Evolutionary conservation across 768 basidiomycete species (phyloP), one percentile per base, ranked within the genome.

Genomic region (Clavaria fumosa): DNA sequence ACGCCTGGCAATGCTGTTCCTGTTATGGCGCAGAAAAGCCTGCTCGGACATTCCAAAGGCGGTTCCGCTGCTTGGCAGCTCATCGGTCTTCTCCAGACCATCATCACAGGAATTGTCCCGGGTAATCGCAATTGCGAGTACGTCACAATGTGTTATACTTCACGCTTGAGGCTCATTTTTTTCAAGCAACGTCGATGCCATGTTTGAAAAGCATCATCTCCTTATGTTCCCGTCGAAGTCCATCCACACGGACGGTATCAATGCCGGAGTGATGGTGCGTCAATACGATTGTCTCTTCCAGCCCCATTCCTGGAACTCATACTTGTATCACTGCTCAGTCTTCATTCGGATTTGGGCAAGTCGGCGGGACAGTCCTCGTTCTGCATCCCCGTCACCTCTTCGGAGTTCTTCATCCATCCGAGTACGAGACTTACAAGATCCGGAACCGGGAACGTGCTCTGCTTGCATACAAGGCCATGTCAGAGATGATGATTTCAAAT

Each of bases 61-160:
- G 95, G 93, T 43, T 86, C 95, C n/a, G 93, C 93, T 38, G 84
- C 90, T 2, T 96, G 90, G 93, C 86, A 90, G 61, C 74, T 95
- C 69, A 79, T 77, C 49, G 95, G 95, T 47, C 67, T 97, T 39
- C 59, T 89, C 38, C 90, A 99, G 56, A 75, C 77, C 7, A 69
- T 99, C 43, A 68, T 65, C 45, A 75, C 76, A 31, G 95, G 91
- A 37, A 70, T 93, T 45, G 68, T 99, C 45, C 91, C 95, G 5
- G 91, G 90, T 28, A 97, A 97, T 56, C 75, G 88, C 47, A 96
- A 93, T 55, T 84, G 81, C 66, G 90, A 96, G 80, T 90, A 63
- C 63, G 86, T 74, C 30, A 34, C 12, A 12, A 24, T 31, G 12
- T 19, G 22, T 20, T 11, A 31, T 6, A 5, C 12, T 6, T 33